These are phyloP conservation scores for Paxillus involutus DNA, from an alignment of 768 basidiomycete species.

Conservation along the genomic window DNA sequence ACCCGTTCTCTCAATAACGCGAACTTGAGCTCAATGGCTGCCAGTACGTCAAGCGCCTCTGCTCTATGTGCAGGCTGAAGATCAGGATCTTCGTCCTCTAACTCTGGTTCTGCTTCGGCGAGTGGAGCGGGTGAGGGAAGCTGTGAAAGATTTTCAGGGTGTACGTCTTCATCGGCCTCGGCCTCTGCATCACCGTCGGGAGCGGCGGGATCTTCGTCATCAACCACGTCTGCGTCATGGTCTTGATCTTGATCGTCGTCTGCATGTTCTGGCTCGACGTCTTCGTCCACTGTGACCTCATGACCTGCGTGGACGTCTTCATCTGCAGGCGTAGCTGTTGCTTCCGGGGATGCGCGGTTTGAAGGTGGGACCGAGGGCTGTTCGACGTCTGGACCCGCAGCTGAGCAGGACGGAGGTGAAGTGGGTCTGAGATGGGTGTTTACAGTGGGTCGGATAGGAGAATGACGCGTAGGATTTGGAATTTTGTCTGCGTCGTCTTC, in stretches of 20 bases:
- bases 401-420: slow-evolving; percentile 11
- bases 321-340: slow-evolving; percentile 18
- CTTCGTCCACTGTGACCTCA: slow-evolving; percentile 27
- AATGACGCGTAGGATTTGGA: slow-evolving; percentile 24
- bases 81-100: slow-evolving; percentile 57
- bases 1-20: slow-evolving; percentile 82
- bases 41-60: slow-evolving; percentile 85
- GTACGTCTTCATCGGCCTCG: slow-evolving; percentile 34
- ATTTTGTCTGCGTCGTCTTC: slow-evolving; percentile 29
- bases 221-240: slow-evolving; percentile 13
- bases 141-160: slow-evolving; percentile 22
- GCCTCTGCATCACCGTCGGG: slow-evolving; percentile 17
- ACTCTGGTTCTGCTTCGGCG: slow-evolving; percentile 25
- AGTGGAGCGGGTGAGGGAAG: slow-evolving; percentile 25
- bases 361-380: slow-evolving; percentile 19
- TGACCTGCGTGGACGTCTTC: slow-evolving; percentile 9
- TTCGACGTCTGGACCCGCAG: slow-evolving; percentile 21
- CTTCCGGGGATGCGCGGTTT: slow-evolving; percentile 17
- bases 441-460: slow-evolving; percentile 18
- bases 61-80: slow-evolving; percentile 79
- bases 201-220: slow-evolving; percentile 23
- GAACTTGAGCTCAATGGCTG: slow-evolving; percentile 91
- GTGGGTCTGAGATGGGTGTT: slow-evolving; percentile 9
- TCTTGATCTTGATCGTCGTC: slow-evolving; percentile 10
- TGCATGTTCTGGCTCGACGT: slow-evolving; percentile 19